Percentiles rank a stretch among this genome's conserved stretches.
phyloP scores from a whole-genome alignment of 768 basidiomycete species.

The Pisolithus orientalis region DNA sequence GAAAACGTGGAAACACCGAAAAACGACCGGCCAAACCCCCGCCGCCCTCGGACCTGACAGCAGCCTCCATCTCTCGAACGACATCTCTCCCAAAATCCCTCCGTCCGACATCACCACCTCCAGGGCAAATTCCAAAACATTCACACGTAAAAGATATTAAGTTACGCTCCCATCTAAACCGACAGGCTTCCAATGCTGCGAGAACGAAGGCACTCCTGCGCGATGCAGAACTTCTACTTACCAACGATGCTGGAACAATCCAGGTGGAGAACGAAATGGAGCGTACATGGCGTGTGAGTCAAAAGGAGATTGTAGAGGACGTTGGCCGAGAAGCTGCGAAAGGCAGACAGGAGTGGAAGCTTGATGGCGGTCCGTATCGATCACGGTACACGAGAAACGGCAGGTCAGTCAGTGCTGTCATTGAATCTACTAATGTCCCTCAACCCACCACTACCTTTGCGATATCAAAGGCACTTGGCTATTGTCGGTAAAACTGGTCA shows the following conservation, averaged over 20 bases:
- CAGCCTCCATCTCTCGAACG: slow-evolving; percentile 48
- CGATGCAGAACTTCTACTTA: slow-evolving; percentile 67
- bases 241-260: slow-evolving; percentile 66
- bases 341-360: slow-evolving; percentile 69
- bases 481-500: slow-evolving; percentile 81
- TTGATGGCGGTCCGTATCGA: slow-evolving; percentile 84
- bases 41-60: slow-evolving; percentile 41
- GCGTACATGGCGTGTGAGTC: slow-evolving; percentile 81
- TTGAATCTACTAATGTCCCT: neutral
- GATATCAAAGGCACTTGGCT: slow-evolving; percentile 62
- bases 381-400: slow-evolving; percentile 89
- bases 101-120: slow-evolving; percentile 40
- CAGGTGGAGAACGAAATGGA: slow-evolving; percentile 78
- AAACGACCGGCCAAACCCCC: slow-evolving; percentile 19
- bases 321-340: slow-evolving; percentile 71
- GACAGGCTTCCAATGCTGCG: slow-evolving; percentile 56
- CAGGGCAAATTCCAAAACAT: slow-evolving; percentile 44
- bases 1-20: slow-evolving; percentile 24
- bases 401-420: slow-evolving; percentile 46
- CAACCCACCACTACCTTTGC: neutral
- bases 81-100: slow-evolving; percentile 69
- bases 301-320: slow-evolving; percentile 64
- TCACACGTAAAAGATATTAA: slow-evolving; percentile 68
- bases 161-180: slow-evolving; percentile 61
- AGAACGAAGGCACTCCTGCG: slow-evolving; percentile 55